phyloP scores from a whole-genome alignment of 768 basidiomycete species.

The Leccinum disarticulatum region DNA sequence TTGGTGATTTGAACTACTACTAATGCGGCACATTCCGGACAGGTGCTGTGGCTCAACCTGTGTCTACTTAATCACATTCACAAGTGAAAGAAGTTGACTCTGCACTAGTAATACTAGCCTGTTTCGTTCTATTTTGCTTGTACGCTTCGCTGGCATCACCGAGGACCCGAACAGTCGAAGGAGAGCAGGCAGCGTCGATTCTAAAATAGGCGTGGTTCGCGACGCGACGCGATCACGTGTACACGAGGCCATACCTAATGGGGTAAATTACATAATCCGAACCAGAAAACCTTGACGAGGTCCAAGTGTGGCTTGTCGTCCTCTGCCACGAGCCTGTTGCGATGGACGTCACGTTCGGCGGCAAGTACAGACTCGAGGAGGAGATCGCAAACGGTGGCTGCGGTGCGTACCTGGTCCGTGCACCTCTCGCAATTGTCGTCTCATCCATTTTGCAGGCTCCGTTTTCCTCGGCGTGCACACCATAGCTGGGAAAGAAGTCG shows the following conservation, averaged over 20 bases:
- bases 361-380: slow-evolving; percentile 76
- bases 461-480: slow-evolving; percentile 80
- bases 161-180: slow-evolving; percentile 6
- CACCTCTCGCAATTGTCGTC: slow-evolving; percentile 4
- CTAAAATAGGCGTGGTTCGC: neutral
- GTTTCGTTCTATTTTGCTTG: neutral
- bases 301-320: slow-evolving; percentile 1
- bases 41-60: neutral
- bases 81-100: no score
- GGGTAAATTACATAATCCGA: slow-evolving; percentile 25
- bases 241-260: slow-evolving; percentile 1
- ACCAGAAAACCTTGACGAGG: slow-evolving; percentile 11
- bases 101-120: neutral
- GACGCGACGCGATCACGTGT: slow-evolving; percentile 34
- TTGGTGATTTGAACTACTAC: no score
- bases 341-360: slow-evolving; percentile 56
- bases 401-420: slow-evolving; percentile 60
- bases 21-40: neutral
- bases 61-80: neutral
- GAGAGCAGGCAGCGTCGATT: neutral
- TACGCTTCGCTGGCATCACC: neutral
- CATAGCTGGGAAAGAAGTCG: slow-evolving; percentile 79
- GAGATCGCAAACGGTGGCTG: slow-evolving; percentile 82
- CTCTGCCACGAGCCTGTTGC: slow-evolving; percentile 15
- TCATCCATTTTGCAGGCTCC: slow-evolving; percentile 47